Conservation (phyloP, 805 yeast species). For the Saccharomycopsis malanga region DNA sequence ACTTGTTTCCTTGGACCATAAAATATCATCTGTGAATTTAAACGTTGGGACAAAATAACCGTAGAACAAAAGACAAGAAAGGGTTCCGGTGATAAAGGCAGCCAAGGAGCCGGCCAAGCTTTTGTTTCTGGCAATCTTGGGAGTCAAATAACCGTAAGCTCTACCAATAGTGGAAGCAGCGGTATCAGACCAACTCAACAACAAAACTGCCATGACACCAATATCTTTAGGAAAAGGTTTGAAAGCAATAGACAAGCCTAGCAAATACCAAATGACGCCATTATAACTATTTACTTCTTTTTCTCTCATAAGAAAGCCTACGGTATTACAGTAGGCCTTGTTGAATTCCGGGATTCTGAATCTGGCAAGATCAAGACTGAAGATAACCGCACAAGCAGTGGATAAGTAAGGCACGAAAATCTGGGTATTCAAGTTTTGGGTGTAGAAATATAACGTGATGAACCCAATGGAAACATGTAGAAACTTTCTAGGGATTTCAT, state of each 20-base stretch:
- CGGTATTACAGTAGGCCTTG: slow-evolving; percentile 50
- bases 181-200: slow-evolving; percentile 95
- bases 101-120: slow-evolving; percentile 89
- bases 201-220: slow-evolving; percentile 61
- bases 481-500: slow-evolving; percentile 83
- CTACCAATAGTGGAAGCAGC: slow-evolving; percentile 95
- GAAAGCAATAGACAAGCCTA: slow-evolving; percentile 73
- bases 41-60: slow-evolving; percentile 64
- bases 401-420: slow-evolving; percentile 56
- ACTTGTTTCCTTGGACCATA: slow-evolving; percentile 62
- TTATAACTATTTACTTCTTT: slow-evolving; percentile 66
- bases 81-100: slow-evolving; percentile 67
- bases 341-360: slow-evolving; percentile 58
- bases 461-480: slow-evolving; percentile 89
- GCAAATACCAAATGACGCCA: slow-evolving; percentile 82
- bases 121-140: slow-evolving; percentile 65
- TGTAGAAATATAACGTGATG: slow-evolving; percentile 66
- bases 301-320: slow-evolving; percentile 83
- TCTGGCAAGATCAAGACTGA: slow-evolving; percentile 61
- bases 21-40: slow-evolving; percentile 50
- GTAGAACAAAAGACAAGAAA: slow-evolving; percentile 62
- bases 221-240: slow-evolving; percentile 72
- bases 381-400: slow-evolving; percentile 48
- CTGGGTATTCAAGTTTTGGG: slow-evolving; percentile 46
- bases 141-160: slow-evolving; percentile 75